Evolutionary conservation across 345 rosid genomes (phyloP).

Genomic region (Salix udensis): DNA sequence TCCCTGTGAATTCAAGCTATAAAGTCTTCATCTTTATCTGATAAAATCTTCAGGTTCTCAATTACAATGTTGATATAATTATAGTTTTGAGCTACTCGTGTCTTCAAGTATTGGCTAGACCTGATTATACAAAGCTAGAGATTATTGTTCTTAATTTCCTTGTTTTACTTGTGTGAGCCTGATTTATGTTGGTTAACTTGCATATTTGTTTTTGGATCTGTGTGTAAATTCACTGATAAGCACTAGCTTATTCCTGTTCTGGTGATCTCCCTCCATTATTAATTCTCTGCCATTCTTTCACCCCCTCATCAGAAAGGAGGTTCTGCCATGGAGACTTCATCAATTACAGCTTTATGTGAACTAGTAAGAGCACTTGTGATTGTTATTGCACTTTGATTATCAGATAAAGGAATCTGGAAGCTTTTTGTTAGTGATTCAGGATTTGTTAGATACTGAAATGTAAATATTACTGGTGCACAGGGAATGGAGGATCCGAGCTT

Average conservation of each 20-base stretch:
- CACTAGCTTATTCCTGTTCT: neutral
- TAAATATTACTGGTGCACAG: conserved; percentile 13
- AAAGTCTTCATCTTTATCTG: neutral
- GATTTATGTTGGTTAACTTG: neutral
- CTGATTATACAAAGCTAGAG: neutral
- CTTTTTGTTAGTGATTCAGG: neutral
- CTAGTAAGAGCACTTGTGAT: conserved; percentile 27
- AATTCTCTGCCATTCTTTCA: neutral
- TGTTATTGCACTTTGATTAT: neutral
- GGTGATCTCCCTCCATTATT: neutral
- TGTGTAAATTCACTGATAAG: neutral
- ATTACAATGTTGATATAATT: neutral
- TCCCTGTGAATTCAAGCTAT: neutral
- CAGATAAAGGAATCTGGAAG: neutral
- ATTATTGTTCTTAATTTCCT: neutral
- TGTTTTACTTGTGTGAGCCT: neutral
- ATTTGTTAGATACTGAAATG: neutral
- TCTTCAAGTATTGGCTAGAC: neutral
- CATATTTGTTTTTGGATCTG: neutral
- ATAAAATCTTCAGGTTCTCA: neutral
- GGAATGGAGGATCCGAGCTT: conserved; percentile 49
- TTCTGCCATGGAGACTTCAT: conserved; percentile 48
- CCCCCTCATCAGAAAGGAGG: conserved; percentile 12
- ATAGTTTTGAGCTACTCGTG: neutral
- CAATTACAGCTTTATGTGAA: conserved; percentile 35